Base-by-base conservation (phyloP, 805 yeast genomes). In the Blastobotrys peoriensis region DNA sequence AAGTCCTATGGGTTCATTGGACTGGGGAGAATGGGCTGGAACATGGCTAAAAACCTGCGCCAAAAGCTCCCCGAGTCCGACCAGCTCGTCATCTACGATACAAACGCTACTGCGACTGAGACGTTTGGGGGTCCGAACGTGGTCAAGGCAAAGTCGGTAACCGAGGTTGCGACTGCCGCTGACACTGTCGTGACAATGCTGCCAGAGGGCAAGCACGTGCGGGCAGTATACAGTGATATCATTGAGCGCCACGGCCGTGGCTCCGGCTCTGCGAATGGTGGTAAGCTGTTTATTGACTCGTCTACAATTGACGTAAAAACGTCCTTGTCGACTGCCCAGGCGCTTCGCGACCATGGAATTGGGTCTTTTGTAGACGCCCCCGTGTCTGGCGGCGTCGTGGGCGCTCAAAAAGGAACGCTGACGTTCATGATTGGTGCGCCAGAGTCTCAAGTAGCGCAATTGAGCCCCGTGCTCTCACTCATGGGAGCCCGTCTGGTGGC, bases 11-110 rank as follows among this genome's bases (percentile, higher is more conserved):
- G 79, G 22, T 75, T 75, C 61, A 69, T 75, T 35, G 80, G 80
- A n/a, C 63, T 75, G 23, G 80, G 80, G 23, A 73, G 71, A 45
- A 75, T 75, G 80, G 64, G 80, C 42, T 72, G 68, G 42, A 73
- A 71, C 51, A 75, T 75, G 80, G 79, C 79, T 16, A 59, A 66
- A 45, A 76, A 75, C 51, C 62, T 75, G 23, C 65, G 69, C 53
- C 33, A 41, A 44, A 62, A 68, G 44, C 55, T 70, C 45, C 61
- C 60, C 33, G 58, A 67, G 0, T 43, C 50, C 10, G 78, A 75
- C 44, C 56, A 59, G 27, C 60, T 74, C 41, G 65, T 68, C 33
- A 74, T 75, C 6, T 66, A 66, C 52, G 80, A 75, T 54, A 62
- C 68, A 3, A 60, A 59, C 16, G 61, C 65, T 3, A 55, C 45